Percentiles rank a stretch among this genome's conserved stretches.
These are phyloP conservation scores for Niebla homalea DNA, from an alignment of 495 filamentous ascomycete genomes.

Conservation along the genomic window DNA sequence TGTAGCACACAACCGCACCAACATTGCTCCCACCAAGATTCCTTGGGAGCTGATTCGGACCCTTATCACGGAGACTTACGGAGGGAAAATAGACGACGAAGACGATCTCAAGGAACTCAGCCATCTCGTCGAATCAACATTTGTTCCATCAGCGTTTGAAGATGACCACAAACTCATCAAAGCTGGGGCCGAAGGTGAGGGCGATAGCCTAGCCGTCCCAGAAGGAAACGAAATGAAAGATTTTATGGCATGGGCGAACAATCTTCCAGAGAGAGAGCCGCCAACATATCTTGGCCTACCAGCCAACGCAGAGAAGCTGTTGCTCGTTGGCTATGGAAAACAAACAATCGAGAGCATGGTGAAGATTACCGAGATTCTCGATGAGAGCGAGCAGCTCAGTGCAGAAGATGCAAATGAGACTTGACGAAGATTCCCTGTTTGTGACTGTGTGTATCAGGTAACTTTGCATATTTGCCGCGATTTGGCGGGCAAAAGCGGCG, in stretches of 20 bases:
- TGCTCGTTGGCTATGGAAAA: constrained; percentile 78
- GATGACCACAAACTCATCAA: constrained; percentile 79
- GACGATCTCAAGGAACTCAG: constrained; percentile 67
- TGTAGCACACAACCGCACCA: constrained; percentile 69
- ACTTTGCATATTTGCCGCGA: constrained; percentile 2
- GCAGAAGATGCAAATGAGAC: constrained; percentile 21
- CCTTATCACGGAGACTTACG: constrained; percentile 86
- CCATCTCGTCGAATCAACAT: constrained; percentile 55
- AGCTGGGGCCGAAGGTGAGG: constrained; percentile 33
- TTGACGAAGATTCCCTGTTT: neutral
- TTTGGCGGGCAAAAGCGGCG: constrained; percentile 15
- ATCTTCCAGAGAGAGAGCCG: constrained; percentile 85
- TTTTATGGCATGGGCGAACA: constrained; percentile 85
- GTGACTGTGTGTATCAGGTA: neutral
- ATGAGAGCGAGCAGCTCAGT: constrained; percentile 89
- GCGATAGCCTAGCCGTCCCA: constrained; percentile 60
- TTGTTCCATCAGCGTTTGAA: constrained; percentile 83
- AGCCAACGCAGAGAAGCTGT: constrained; percentile 89
- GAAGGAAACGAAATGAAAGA: constrained; percentile 67
- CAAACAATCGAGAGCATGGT: constrained; percentile 76
- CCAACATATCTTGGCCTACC: constrained; percentile 94
- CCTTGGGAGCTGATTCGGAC: constrained; percentile 96
- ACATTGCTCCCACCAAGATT: constrained; percentile 83
- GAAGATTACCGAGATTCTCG: constrained; percentile 69
- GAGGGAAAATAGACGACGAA: constrained; percentile 91